phyloP scores from a whole-genome alignment of 257 asterid species.

The Ilex aquifolium region DNA sequence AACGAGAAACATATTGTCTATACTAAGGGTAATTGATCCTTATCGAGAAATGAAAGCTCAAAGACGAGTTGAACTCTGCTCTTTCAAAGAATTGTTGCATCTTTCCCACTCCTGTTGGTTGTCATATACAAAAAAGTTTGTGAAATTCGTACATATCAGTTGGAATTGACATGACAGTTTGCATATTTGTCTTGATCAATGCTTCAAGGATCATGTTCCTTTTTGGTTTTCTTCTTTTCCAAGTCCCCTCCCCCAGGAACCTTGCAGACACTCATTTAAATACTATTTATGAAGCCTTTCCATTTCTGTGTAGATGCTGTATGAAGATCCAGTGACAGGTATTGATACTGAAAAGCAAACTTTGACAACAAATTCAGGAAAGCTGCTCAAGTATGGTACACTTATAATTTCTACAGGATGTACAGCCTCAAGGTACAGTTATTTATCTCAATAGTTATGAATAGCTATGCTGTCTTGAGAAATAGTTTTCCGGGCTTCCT shows the following conservation, averaged over 20 bases:
- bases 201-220: too few species aligned
- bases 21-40: too few species aligned
- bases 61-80: too few species aligned
- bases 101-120: too few species aligned
- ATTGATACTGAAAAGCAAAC: conserved; percentile 39
- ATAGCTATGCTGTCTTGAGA: neutral
- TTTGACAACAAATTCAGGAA: conserved; percentile 39
- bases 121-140: too few species aligned
- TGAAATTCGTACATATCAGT: too few species aligned
- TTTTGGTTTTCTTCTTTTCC: neutral
- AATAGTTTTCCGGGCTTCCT: too few species aligned
- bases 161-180: too few species aligned
- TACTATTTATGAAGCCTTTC: neutral
- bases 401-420: conserved; percentile 47
- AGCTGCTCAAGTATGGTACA: conserved; percentile 43
- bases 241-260: neutral
- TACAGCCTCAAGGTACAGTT: conserved; percentile 31
- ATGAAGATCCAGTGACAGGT: conserved; percentile 43
- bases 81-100: too few species aligned
- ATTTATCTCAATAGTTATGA: neutral
- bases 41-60: too few species aligned
- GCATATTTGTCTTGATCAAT: too few species aligned
- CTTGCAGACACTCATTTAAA: neutral
- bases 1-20: too few species aligned
- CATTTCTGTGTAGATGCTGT: conserved; percentile 25